Conservation (phyloP, 2,329 filamentous ascomycete species). For the Venturia nashicola region DNA sequence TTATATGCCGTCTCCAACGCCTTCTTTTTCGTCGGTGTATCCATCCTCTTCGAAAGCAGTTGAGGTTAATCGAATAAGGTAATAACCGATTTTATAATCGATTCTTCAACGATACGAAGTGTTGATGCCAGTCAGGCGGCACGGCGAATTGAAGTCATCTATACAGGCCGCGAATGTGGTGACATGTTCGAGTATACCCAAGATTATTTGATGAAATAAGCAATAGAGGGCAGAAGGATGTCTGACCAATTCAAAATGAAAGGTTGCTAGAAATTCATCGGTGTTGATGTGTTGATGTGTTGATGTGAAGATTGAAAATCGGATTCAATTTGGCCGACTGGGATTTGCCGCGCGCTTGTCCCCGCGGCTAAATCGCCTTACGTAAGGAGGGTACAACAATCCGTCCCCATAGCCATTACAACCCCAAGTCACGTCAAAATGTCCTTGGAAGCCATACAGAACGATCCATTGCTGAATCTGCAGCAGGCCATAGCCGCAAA, state of each 20-base stretch:
- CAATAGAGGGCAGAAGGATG: neutral
- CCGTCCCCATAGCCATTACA: no score
- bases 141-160: no score
- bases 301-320: neutral
- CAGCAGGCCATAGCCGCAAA: conserved; percentile 68
- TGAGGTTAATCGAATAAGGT: no score
- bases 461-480: conserved; percentile 72
- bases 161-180: no score
- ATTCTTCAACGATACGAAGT: no score
- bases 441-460: conserved; percentile 32
- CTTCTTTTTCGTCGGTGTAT: no score
- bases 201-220: neutral
- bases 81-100: no score
- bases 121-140: no score
- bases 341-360: no score
- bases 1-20: no score
- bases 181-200: neutral
- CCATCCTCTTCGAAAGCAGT: no score
- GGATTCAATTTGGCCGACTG: neutral
- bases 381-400: neutral
- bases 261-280: neutral
- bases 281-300: neutral
- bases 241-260: neutral
- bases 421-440: neutral
- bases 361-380: neutral